Base-by-base conservation (phyloP, 78 protist species). In the Pirum gemmata region DNA sequence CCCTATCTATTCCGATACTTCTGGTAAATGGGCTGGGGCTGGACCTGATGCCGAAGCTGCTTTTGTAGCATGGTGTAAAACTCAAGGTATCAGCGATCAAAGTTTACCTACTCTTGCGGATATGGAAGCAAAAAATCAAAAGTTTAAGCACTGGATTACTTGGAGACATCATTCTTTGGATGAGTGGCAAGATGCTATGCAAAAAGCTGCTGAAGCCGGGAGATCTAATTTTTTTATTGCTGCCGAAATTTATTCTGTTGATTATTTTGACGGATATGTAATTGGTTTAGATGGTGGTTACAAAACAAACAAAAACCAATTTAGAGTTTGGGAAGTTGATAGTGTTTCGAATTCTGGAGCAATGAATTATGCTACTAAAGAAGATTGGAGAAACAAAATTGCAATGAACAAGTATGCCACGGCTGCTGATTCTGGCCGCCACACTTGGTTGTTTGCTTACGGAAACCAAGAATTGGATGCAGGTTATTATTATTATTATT, bases 111-210 rank as follows among this genome's bases (percentile, higher is more conserved):
- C 82, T 25, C 36, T 27, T 0, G 36, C 25, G 61, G 82, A 78
- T 78, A 51, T 51, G 29, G 82, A n/a, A 29, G 27, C 36, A 27
- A 78, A 27, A 27, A 25, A 27, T 25, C 26, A 29, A 31, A 78
- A n/a, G 26, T 78, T 29, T 27, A 37, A 51, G 26, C 78, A 25
- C 27, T 78, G 82, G 82, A 27, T 78, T 37, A 78, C 26, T 27
- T 78, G 82, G 82, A 78, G 82, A 78, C 82, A 78, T 51, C 78
- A 78, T 27, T 39, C 82, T 78, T 27, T 78, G 29, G 82, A 37
- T 25, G 82, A 78, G 26, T 78, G 82, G 82, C 82, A 78, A 27
- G 82, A 78, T 31, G 27, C 36, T 27, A 78, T 78, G 27, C 82
- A 51, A 0, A 0, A 29, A 51, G 82, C 82, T 27, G 82, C 61